Conservation (phyloP, 768 basidiomycete species). For the Filobasidium wieringae region DNA sequence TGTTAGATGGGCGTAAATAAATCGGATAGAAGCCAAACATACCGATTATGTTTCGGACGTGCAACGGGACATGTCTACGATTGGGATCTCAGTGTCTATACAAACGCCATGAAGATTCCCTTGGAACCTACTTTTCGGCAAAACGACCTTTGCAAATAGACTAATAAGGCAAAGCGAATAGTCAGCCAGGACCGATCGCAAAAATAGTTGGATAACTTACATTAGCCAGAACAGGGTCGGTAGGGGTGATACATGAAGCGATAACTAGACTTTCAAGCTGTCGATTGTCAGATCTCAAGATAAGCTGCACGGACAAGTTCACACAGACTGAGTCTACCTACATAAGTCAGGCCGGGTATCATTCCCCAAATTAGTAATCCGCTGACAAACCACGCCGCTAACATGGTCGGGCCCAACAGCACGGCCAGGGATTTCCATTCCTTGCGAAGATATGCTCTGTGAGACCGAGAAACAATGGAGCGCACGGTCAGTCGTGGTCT, state of each 20-base stretch:
- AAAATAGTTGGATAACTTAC: slow-evolving; percentile 21
- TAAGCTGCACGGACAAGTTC: background rate
- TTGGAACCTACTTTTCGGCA: slow-evolving; percentile 29
- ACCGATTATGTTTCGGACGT: slow-evolving; percentile 40
- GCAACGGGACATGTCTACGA: slow-evolving; percentile 34
- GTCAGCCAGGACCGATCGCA: background rate
- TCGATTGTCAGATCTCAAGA: background rate
- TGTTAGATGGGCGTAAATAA: background rate
- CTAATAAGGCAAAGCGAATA: background rate
- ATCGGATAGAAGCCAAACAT: background rate
- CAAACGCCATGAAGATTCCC: background rate
- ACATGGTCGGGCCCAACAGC: slow-evolving; percentile 41
- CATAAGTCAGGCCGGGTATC: slow-evolving; percentile 39
- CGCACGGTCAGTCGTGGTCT: background rate
- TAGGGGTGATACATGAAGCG: slow-evolving; percentile 41
- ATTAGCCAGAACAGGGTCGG: slow-evolving; percentile 42
- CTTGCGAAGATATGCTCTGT: slow-evolving; percentile 35
- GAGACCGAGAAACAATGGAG: background rate
- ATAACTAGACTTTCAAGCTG: slow-evolving; percentile 39
- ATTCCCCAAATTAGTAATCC: slow-evolving; percentile 38
- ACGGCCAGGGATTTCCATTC: slow-evolving; percentile 36
- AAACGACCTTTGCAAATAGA: slow-evolving; percentile 37
- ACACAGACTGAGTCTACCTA: slow-evolving; percentile 4
- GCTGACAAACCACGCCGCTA: slow-evolving; percentile 39
- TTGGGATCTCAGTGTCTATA: background rate